Evolutionary conservation across 257 asterid genomes (phyloP), one percentile per base, ranked within the genome.

Genomic region (Lantana camara): DNA sequence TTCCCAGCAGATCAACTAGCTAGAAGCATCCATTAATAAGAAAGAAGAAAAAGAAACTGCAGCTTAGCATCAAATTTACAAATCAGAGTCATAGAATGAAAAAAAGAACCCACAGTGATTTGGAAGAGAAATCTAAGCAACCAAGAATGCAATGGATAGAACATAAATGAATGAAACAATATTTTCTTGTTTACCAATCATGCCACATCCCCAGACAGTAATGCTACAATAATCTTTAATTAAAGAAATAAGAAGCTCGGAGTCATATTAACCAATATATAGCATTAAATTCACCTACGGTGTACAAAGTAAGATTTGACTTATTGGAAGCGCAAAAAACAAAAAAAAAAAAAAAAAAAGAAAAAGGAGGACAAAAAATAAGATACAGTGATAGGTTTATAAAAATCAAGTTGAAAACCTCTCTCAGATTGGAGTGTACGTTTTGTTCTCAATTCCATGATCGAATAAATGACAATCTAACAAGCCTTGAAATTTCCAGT

Each of bases 61-160:
- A 67, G 34, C 11, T 68, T 56, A 63, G n/a, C n/a, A n/a, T 22
- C 61, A 24, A 67, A 35, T 13, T 16, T 10, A 32, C 60, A 50
- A 66, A 66, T 24, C 20, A 61, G 14, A 38, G 57, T 41, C 24
- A 44, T 22, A 60, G 49, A 22, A 70, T 14, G 60, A 38, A 49
- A 60, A 35, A 75, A 60, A 66, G 24, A 52, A 45, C 34, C 35
- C 17, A 23, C 64, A 61, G 23, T 23, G 47, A 41, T 15, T 41
- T 45, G 27, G 42, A 68, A n/a, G n/a, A n/a, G n/a, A n/a, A n/a
- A n/a, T 45, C 27, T n/a, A 16, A 12, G 20, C 60, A 64, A 52
- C 45, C 44, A 57, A 54, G 41, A 32, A 34, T 9, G 65, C 15
- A 45, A 27, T 53, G 10, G 49, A 53, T 52, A 32, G 23, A 46